Conservation (phyloP, 371 early-diverging fungal species). For the Apophysomyces ossiformis region DNA sequence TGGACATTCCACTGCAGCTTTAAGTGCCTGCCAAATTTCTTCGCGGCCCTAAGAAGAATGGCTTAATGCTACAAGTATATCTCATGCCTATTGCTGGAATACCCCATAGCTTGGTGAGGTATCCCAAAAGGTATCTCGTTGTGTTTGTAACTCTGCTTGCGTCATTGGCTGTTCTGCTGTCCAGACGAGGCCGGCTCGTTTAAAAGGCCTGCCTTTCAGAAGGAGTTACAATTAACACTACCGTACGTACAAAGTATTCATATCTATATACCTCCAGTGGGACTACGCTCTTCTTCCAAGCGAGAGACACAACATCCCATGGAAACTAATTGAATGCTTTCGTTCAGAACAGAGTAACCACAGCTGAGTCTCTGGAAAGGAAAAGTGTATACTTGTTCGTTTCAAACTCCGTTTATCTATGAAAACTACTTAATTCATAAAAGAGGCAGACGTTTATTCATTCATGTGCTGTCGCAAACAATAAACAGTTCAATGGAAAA, state of each 20-base stretch:
- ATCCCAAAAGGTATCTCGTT: slow-evolving; percentile 76
- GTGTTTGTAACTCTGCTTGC: slow-evolving; percentile 41
- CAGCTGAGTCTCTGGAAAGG: no score
- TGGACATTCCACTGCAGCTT: slow-evolving; percentile 50
- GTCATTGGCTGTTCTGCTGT: slow-evolving; percentile 55
- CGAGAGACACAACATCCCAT: slow-evolving; percentile 49
- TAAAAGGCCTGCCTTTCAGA: slow-evolving; percentile 42
- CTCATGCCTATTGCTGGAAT: slow-evolving; percentile 2
- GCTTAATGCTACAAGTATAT: not conserved
- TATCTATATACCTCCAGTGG: slow-evolving; percentile 10
- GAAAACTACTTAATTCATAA: no score
- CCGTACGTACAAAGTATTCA: not conserved
- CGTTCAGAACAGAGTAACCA: no score
- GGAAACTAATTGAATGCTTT: slow-evolving; percentile 6
- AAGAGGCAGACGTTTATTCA: no score
- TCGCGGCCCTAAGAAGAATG: slow-evolving; percentile 51
- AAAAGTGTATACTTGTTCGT: no score
- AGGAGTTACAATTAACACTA: slow-evolving; percentile 3
- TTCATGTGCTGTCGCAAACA: no score
- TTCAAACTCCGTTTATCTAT: no score
- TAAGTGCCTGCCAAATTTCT: slow-evolving; percentile 78
- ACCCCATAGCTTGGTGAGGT: slow-evolving; percentile 73
- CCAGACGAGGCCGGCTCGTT: slow-evolving; percentile 39
- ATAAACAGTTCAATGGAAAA: no score
- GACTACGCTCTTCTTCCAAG: slow-evolving; percentile 16